Evolutionary conservation across 345 rosid species (phyloP), one percentile per base, ranked within the genome.

Genomic region (Populus ilicifolia): DNA sequence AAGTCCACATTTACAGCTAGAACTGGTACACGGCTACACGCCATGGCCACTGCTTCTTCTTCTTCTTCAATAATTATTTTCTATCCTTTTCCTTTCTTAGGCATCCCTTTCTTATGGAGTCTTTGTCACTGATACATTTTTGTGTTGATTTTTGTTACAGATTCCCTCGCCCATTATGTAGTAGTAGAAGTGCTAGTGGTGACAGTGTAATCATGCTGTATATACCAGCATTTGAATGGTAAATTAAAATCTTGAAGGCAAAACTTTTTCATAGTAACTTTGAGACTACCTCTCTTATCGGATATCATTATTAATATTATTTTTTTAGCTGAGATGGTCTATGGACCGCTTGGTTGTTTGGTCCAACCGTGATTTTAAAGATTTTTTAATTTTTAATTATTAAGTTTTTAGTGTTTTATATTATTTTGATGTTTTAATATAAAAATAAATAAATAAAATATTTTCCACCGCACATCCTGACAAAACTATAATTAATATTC

Each of bases 391-490:
- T 33, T 33, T 3, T 2, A 33, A 33, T 33, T 33, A 3, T 2
- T 33, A 30, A 30, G 0, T 30, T 30, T 33, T 33, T 2, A 33
- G 4, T 33, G 35, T 33, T 33, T 33, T 33, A 33, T 33, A 3
- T 33, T 3, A 33, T 33, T 33, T 33, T 33, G 5, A 3, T 33
- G 0, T 33, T 33, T 1, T 30, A 0, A 30, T 30, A 33, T 2
- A 27, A 27, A 33, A 33, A 33, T 33, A 33, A 33, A 33, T 4
- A 33, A 4, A 33, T 33, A 4, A 33, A 33, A 33, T 3, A 33
- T 3, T 0, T 33, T 4, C 4, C 4, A 33, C 4, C 35, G 0
- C 0, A 33, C 4, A 3, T 33, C 0, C 5, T 0, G 5, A 33
- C 36, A 33, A 33, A 33, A 33, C 5, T 33, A 33, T 5, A 33